Conservation (phyloP, 2,329 filamentous ascomycete species). For the Colletotrichum sp. region DNA sequence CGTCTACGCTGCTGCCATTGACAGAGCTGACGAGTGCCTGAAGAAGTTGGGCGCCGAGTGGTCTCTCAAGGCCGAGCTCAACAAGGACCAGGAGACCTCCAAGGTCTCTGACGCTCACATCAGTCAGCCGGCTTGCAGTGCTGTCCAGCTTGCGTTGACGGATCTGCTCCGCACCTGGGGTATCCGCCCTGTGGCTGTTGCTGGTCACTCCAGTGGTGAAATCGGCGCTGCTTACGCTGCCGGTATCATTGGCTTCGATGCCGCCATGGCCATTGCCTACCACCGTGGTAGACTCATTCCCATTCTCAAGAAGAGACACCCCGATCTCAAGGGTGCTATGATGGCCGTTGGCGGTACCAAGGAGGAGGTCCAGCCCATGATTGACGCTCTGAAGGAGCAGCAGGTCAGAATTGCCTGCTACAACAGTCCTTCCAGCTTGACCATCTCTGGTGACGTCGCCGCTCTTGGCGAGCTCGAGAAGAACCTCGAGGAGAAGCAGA, state of each 20-base stretch:
- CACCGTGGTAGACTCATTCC: conserved; percentile 50
- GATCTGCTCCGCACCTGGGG: conserved; percentile 48
- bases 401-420: conserved; percentile 43
- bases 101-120: conserved; percentile 43
- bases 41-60: conserved; percentile 38
- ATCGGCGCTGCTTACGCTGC: conserved; percentile 52
- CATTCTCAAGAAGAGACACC: conserved; percentile 43
- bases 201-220: conserved; percentile 54
- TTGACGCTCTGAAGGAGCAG: conserved; percentile 40
- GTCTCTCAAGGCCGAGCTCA: conserved; percentile 41
- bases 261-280: conserved; percentile 55
- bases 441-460: conserved; percentile 41
- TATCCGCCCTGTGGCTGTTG: conserved; percentile 42
- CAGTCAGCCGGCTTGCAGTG: conserved; percentile 49
- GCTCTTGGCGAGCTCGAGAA: conserved; percentile 32
- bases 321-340: conserved; percentile 54
- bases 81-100: conserved; percentile 35
- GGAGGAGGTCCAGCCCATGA: conserved; percentile 48
- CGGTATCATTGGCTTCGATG: conserved; percentile 40
- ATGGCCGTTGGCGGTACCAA: conserved; percentile 57
- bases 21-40: conserved; percentile 36
- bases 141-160: conserved; percentile 52
- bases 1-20: conserved; percentile 37
- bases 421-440: conserved; percentile 58
- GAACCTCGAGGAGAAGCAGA: conserved; percentile 34